Evolutionary conservation across 805 yeast genomes (phyloP).

Genomic region (Yarrowia yakushimensis): DNA sequence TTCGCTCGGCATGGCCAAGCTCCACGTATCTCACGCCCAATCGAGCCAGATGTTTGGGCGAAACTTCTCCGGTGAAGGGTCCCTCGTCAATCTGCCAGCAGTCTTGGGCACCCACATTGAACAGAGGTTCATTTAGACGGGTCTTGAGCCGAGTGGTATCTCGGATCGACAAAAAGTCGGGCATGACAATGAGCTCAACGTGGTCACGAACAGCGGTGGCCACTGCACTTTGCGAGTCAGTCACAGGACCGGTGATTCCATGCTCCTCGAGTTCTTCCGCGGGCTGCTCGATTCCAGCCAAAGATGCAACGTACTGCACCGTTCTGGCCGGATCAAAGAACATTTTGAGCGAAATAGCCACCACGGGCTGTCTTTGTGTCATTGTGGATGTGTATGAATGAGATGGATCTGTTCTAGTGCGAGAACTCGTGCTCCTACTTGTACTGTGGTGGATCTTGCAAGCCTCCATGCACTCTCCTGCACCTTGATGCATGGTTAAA

Average conservation of each 20-base stretch:
- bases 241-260: slow-evolving; percentile 4
- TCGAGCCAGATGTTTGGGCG: slow-evolving; percentile 32
- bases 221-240: not conserved
- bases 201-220: slow-evolving; percentile 1
- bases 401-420: too few species aligned
- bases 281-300: slow-evolving; percentile 19
- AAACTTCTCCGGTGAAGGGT: slow-evolving; percentile 36
- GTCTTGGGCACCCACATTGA: slow-evolving; percentile 35
- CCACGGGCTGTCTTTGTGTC: not conserved
- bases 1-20: slow-evolving; percentile 37
- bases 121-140: slow-evolving; percentile 14
- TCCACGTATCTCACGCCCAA: slow-evolving; percentile 33
- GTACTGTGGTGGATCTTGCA: too few species aligned
- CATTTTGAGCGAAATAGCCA: slow-evolving; percentile 23
- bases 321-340: slow-evolving; percentile 19
- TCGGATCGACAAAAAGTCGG: slow-evolving; percentile 18
- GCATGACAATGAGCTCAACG: slow-evolving; percentile 22
- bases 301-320: not conserved
- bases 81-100: slow-evolving; percentile 34
- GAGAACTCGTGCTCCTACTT: too few species aligned
- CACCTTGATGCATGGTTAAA: not conserved
- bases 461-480: not conserved
- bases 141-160: slow-evolving; percentile 32
- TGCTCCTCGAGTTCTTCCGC: not conserved
- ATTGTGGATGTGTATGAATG: not conserved